phyloP scores from a whole-genome alignment of 148 eudicot species.

The Bassia scoparia region DNA sequence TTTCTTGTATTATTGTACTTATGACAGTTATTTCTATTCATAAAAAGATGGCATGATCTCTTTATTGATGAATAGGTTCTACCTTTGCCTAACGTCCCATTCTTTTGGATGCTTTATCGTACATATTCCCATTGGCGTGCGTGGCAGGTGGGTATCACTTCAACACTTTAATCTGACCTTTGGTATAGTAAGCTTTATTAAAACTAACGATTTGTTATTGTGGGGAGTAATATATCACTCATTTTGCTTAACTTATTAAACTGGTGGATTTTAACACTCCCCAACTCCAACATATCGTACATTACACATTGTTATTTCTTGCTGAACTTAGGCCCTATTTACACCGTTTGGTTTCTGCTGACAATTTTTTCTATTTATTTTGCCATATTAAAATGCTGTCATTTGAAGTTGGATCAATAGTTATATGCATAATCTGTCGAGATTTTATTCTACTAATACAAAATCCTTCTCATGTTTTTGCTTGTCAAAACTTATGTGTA shows the following conservation, averaged over 20 bases:
- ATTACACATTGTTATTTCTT: too few relatives aligned
- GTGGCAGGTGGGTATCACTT: slow-evolving; percentile 52
- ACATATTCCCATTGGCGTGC: slow-evolving; percentile 97
- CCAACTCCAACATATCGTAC: too few relatives aligned
- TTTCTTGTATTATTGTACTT: not conserved
- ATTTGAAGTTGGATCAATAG: not conserved
- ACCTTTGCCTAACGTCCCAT: slow-evolving; percentile 95
- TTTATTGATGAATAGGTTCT: slow-evolving; percentile 52
- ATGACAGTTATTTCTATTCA: not conserved
- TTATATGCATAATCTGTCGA: not conserved
- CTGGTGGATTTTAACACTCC: too few relatives aligned
- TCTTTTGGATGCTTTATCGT: slow-evolving; percentile 93
- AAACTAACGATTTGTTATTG: too few relatives aligned
- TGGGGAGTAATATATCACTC: too few relatives aligned
- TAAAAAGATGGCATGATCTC: slow-evolving; percentile 1
- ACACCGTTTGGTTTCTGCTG: too few relatives aligned
- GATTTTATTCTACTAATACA: too few relatives aligned
- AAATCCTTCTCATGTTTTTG: too few relatives aligned
- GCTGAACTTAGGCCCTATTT: too few relatives aligned
- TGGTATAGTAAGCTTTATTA: too few relatives aligned
- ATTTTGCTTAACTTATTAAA: too few relatives aligned
- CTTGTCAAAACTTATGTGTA: not conserved
- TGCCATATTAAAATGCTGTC: not conserved
- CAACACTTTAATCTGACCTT: not conserved
- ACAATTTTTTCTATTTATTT: not conserved